Evolutionary conservation across 1,284 basidiomycete genomes (phyloP), one percentile per base, ranked within the genome.

Genomic region (Anthracocystis panici-leucophaei): DNA sequence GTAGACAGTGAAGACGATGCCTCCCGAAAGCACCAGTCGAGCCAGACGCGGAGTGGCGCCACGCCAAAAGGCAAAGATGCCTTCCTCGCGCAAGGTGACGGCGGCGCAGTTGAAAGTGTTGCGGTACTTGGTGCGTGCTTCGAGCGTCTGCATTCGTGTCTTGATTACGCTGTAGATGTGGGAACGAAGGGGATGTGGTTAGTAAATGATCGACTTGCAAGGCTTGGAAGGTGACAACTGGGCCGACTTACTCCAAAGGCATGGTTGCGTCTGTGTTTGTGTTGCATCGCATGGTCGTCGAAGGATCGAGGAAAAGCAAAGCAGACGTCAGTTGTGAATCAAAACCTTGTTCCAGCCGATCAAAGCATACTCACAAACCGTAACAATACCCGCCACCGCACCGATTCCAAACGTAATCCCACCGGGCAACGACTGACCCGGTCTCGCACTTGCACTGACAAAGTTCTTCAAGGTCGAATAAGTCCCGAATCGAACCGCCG

Each of bases 381-480:
- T 99, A 12, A 97, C 94, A 40, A 97, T 88, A 0, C 97, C 96
- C 0, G 96, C 95, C 25, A 94, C 89, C 0, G 92, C 94, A 45
- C 97, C 96, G 60, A 99, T 95, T 0, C 91, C 93, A 85, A 99
- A 98, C 0, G 96, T 98, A 80, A 97, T 91, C 33, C 92, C 90
- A 54, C 89, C 91, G 0, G 96, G 96, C 12, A 99, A 87, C 5
- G 90, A 89, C 83, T 95, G 92, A 1, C 95, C 95, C 0, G 94
- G 91, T 23, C 92, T 88, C 5, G 91, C 89, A 27, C 91, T 91
- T 29, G 93, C 92, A 82, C 95, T 93, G 0, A 95, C 93, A 74
- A 95, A 78, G 44, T 86, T 85, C 86, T 97, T 97, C 73, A 98
- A 88, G 0, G 93, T 95, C 8, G 92, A 91, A 86, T 97, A 97